Conservation (phyloP, 257 asterid species). For the Henckelia pumila region DNA sequence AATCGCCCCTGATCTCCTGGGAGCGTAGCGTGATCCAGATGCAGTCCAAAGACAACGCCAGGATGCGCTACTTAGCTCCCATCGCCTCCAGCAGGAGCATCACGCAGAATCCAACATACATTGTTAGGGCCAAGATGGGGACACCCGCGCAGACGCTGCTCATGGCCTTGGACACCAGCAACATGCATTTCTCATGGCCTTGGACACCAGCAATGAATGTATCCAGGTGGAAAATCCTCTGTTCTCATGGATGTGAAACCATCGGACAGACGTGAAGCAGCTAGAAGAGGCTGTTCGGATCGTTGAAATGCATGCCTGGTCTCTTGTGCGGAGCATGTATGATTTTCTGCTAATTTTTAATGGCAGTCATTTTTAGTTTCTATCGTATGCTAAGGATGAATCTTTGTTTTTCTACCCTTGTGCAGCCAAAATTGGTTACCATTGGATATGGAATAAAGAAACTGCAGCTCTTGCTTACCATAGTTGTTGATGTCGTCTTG, state of each 20-base stretch:
- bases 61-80: constrained; percentile 53
- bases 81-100: constrained; percentile 56
- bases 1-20: constrained; percentile 52
- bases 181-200: too few relatives aligned
- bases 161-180: constrained; percentile 60
- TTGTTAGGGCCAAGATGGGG: constrained; percentile 51
- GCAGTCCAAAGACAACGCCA: constrained; percentile 50
- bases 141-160: constrained; percentile 58
- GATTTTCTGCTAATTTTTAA: constrained; percentile 15
- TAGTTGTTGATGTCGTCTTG: constrained; percentile 79
- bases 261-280: constrained; percentile 95
- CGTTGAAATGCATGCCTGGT: constrained; percentile 62
- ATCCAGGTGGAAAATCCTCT: constrained; percentile 89
- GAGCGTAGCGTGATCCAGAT: constrained; percentile 42
- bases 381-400: too few relatives aligned
- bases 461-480: constrained; percentile 76
- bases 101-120: constrained; percentile 57
- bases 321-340: constrained; percentile 98
- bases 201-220: too few relatives aligned
- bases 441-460: constrained; percentile 93
- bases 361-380: neutral
- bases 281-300: constrained; percentile 80
- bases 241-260: constrained; percentile 93
- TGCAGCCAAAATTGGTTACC: constrained; percentile 59
- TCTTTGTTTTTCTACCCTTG: too few relatives aligned